Evolutionary conservation across 805 yeast genomes (phyloP).

Genomic region (Teunomyces stri): DNA sequence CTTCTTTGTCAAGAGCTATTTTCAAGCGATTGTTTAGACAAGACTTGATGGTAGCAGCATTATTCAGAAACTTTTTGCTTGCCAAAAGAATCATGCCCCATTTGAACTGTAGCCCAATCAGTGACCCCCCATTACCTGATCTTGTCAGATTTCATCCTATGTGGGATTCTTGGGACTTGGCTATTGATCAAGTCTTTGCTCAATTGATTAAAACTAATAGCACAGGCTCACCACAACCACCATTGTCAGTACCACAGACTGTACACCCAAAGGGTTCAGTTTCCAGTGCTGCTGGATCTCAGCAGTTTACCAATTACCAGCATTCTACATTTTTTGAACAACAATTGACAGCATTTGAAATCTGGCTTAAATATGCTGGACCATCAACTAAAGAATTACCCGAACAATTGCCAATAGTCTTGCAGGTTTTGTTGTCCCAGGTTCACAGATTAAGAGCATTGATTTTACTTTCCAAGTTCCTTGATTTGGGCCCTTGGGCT

Average conservation of each 20-base stretch:
- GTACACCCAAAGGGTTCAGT: background rate
- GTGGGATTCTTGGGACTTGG: constrained; percentile 99
- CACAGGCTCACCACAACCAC: constrained; percentile 3
- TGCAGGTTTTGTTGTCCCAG: constrained; percentile 90
- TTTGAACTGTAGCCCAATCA: constrained; percentile 89
- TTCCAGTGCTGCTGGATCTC: constrained; percentile 8
- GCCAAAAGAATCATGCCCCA: constrained; percentile 94
- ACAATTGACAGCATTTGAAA: constrained; percentile 92
- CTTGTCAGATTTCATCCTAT: constrained; percentile 75
- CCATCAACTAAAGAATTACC: constrained; percentile 84
- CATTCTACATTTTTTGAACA: constrained; percentile 95
- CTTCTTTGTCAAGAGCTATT: constrained; percentile 78
- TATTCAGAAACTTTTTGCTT: constrained; percentile 85
- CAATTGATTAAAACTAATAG: constrained; percentile 52
- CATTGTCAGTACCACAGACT: constrained; percentile 2
- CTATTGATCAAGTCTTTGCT: constrained; percentile 88
- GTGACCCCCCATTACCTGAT: constrained; percentile 91
- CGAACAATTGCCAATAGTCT: constrained; percentile 89
- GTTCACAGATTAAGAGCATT: constrained; percentile 90
- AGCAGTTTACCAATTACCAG: constrained; percentile 55
- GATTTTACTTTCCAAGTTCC: constrained; percentile 74
- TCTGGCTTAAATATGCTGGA: constrained; percentile 87
- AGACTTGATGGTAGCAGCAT: constrained; percentile 93
- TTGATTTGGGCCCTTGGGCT: constrained; percentile 97
- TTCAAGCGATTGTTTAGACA: constrained; percentile 91